A percentile compares a stretch with the other conserved stretches of the same genome.
phyloP scores from a whole-genome alignment of 169 alveolate species.

The Plasmodium relictum region DNA sequence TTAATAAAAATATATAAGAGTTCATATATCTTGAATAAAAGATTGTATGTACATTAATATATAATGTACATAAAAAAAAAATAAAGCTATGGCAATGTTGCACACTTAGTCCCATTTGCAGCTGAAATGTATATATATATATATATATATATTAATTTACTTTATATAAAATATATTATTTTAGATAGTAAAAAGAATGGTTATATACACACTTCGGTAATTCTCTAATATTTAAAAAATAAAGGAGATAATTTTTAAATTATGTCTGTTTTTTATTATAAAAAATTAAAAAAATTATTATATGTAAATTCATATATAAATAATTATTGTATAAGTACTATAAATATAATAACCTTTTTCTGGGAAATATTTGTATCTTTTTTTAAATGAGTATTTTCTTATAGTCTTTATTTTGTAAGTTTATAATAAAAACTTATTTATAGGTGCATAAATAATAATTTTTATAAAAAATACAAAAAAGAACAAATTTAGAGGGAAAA shows the following conservation, averaged over 20 bases:
- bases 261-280: too few relatives aligned
- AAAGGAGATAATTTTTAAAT: not conserved
- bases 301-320: not conserved
- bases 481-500: slow-evolving; percentile 23
- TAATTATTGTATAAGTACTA: slow-evolving; percentile 1
- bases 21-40: slow-evolving; percentile 5
- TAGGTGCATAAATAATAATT: slow-evolving; percentile 43
- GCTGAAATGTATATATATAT: not conserved
- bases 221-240: slow-evolving; percentile 18
- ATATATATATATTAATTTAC: not conserved
- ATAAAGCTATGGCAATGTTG: slow-evolving; percentile 13
- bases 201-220: not conserved
- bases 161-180: slow-evolving; percentile 11
- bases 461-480: slow-evolving; percentile 13
- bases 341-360: slow-evolving; percentile 6
- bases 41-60: slow-evolving; percentile 52
- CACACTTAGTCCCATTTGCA: slow-evolving; percentile 22
- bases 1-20: slow-evolving; percentile 12
- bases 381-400: slow-evolving; percentile 17
- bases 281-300: too few relatives aligned
- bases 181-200: slow-evolving; percentile 5
- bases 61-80: slow-evolving; percentile 12
- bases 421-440: not conserved
- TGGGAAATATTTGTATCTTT: slow-evolving; percentile 15
- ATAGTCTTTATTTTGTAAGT: slow-evolving; percentile 5